Evolutionary conservation across 805 yeast genomes (phyloP), one percentile per base, ranked within the genome.

Genomic region (Spathaspora gorwiae): DNA sequence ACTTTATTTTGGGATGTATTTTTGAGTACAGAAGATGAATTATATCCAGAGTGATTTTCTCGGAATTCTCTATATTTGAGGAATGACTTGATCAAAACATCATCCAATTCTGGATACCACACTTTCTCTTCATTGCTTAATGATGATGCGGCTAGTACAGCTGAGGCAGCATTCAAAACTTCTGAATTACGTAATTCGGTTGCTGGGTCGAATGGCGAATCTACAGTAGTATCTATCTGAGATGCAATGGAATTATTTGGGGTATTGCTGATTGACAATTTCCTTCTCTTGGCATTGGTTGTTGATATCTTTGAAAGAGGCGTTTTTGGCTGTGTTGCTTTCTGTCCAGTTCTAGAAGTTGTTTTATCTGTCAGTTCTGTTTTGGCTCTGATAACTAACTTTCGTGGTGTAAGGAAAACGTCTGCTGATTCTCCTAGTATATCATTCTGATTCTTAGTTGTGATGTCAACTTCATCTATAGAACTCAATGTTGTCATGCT

Each of bases 1-100:
- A 68, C 63, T 46, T 68, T 70, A 50, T 70, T 69, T 47, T 68
- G 74, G 5, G 69, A 60, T 12, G 72, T 59, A 38, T 61, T 60
- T 39, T 60, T 64, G 47, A 66, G 55, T 7, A 61, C 50, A 8
- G 58, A 47, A 0, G 63, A 47, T n/a, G 53, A 45, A 37, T 52
- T 50, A 27, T 55, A 51, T 8, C 46, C 46, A 11, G 50, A 44
- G 27, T 59, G 63, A 42, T 56, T 56, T 11, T 58, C 60, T 42
- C 59, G 57, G 50, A 66, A 69, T 12, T 59, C 54, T 19, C 58
- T 59, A 47, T 63, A 70, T 47, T 69, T 70, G 33, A 55, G 50
- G 47, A 62, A 66, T 13, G 72, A 66, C 32, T 61, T 60, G 41
- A 69, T 53, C 35, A 71, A 53, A 33, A 59, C 55, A 9, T 65